These are phyloP conservation scores for Trichoderma koningii DNA, from an alignment of 2,329 filamentous ascomycete genomes.

Conservation along the genomic window DNA sequence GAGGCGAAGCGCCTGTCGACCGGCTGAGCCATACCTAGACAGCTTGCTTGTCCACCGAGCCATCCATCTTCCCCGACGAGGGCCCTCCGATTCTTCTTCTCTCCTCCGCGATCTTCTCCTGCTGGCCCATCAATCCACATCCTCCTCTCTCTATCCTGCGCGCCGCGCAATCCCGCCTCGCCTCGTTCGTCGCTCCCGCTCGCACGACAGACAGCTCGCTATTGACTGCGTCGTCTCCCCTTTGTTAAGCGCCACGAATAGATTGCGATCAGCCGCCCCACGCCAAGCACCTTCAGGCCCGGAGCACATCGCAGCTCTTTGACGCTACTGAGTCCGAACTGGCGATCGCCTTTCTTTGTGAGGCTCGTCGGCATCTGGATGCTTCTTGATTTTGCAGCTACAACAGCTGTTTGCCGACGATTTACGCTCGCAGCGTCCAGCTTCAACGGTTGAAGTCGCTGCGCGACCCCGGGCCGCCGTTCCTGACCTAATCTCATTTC, in stretches of 20 bases:
- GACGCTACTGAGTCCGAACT: constrained; percentile 14
- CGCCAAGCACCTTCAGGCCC: constrained; percentile 6
- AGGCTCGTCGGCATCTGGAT: constrained; percentile 13
- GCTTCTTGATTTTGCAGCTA: neutral
- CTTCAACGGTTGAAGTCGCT: constrained; percentile 16
- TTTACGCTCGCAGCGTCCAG: constrained; percentile 9
- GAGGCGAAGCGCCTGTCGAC: constrained; percentile 19
- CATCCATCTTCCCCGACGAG: constrained; percentile 8
- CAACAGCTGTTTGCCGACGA: constrained; percentile 1
- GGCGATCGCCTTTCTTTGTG: constrained; percentile 7
- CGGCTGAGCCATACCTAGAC: neutral
- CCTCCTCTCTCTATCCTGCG: neutral
- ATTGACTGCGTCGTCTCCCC: constrained; percentile 15
- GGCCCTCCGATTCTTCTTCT: neutral
- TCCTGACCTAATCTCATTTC: constrained; percentile 8
- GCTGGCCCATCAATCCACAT: neutral
- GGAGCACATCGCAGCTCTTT: neutral
- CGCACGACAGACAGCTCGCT: constrained; percentile 4
- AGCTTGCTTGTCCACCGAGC: neutral
- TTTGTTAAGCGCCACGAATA: constrained; percentile 24
- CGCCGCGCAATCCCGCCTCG: constrained; percentile 13
- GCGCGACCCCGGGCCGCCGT: constrained; percentile 7
- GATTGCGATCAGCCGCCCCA: constrained; percentile 25
- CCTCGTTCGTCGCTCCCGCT: constrained; percentile 1
- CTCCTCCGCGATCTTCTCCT: neutral